Evolutionary conservation across 805 yeast genomes (phyloP), one percentile per base, ranked within the genome.

Genomic region (Metschnikowia henanensis): DNA sequence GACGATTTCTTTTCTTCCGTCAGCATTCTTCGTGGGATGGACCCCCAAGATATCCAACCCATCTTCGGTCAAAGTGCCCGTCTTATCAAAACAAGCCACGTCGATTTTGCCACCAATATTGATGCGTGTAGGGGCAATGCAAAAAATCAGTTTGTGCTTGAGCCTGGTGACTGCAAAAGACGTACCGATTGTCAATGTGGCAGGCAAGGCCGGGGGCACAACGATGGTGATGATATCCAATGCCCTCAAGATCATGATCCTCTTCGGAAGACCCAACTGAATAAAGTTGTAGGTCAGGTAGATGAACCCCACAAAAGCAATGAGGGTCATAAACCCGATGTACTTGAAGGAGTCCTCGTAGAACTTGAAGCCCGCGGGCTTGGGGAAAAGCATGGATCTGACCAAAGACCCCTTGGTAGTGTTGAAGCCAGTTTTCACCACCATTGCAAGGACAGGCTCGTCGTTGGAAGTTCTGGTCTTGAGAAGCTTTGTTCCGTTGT

Each of bases 161-260:
- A 94, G 70, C 49, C 98, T 74, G 23, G 81, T 73, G 20, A 94
- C 66, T 0, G 99, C 96, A 70, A 94, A 91, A 52, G 92, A 88
- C 0, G 97, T 91, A 16, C 99, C 99, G 47, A 94, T 92, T 0
- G 99, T 90, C 48, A 94, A 70, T 0, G 99, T 94, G 0, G 99
- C 99, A 0, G 99, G 99, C 35, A 94, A 73, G 0, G 99, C 99
- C 1, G 99, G 99, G 1, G 99, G 99, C 1, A 94, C 97, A 6
- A 94, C 99, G 61, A 94, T 90, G 0, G 99, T 94, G 42, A 94
- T 84, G 40, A 94, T 79, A 66, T 94, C 99, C 43, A 94, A 70
- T 0, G 98, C 98, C 54, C 99, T 77, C 43, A 94, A 69, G 5
- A 91, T 73, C 72, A 94, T 92, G 29, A 84, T 65, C 36, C 73